These are phyloP conservation scores for Geoglossum glabrum DNA, from an alignment of 495 filamentous ascomycete species.

Conservation along the genomic window DNA sequence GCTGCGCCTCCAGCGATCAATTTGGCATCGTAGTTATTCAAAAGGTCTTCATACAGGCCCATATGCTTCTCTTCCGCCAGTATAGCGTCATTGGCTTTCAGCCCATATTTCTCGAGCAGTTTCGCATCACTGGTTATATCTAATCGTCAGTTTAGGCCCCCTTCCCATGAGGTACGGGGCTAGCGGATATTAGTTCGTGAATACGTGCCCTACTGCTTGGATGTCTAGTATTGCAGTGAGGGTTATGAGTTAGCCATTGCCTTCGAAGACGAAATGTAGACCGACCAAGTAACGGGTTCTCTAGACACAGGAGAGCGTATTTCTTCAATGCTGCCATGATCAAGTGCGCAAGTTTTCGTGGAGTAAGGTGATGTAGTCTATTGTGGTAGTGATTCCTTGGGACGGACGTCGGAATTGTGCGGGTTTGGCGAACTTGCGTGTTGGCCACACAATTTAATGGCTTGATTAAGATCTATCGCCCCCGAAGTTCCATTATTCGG, in stretches of 20 bases:
- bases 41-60: slow-evolving; percentile 75
- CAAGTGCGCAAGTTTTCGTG: not conserved
- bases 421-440: not conserved
- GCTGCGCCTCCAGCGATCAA: slow-evolving; percentile 92
- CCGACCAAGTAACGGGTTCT: slow-evolving; percentile 7
- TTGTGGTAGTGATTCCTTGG: not conserved
- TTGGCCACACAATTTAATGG: not conserved
- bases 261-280: not conserved
- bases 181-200: no score
- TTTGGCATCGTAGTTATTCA: slow-evolving; percentile 71
- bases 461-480: no score
- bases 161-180: no score
- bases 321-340: not conserved
- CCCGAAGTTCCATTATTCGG: not conserved
- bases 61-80: slow-evolving; percentile 83
- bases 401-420: not conserved
- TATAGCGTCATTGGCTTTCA: slow-evolving; percentile 94
- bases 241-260: not conserved
- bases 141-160: not conserved
- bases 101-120: slow-evolving; percentile 73
- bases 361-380: not conserved
- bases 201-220: slow-evolving; percentile 5
- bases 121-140: slow-evolving; percentile 37
- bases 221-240: not conserved
- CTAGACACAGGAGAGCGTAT: slow-evolving; percentile 4